Evolutionary conservation across 1,284 basidiomycete species (phyloP).

Genomic region (Ustilago trichophora): DNA sequence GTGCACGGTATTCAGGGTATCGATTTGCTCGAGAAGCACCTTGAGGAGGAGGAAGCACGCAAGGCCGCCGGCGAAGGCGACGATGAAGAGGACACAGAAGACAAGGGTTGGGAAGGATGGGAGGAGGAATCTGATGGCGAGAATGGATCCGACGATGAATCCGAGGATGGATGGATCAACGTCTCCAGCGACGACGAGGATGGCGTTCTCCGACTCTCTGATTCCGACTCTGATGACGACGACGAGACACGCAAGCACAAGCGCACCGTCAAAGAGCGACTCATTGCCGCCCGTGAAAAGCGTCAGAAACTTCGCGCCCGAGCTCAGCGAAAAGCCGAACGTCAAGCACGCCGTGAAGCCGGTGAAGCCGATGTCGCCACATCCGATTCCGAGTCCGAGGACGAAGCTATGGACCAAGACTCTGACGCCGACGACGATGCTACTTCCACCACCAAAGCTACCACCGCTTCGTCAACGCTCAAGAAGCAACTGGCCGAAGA

Average conservation of each 20-base stretch:
- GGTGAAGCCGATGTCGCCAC: conserved; percentile 55
- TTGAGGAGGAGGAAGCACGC: conserved; percentile 45
- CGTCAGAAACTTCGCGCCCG: conserved; percentile 53
- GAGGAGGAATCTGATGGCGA: conserved; percentile 81
- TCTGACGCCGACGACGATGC: conserved; percentile 24
- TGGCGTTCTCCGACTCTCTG: conserved; percentile 67
- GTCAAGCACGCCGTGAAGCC: conserved; percentile 62
- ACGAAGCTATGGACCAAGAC: conserved; percentile 60
- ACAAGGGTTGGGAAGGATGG: conserved; percentile 88
- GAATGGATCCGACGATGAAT: conserved; percentile 73
- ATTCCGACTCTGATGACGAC: conserved; percentile 88
- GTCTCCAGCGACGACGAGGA: conserved; percentile 79
- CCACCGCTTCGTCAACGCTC: background rate
- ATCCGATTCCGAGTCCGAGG: conserved; percentile 56
- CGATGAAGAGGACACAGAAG: conserved; percentile 69
- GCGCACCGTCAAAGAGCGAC: conserved; percentile 38
- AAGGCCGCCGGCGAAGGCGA: conserved; percentile 53
- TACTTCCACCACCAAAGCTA: conserved; percentile 4
- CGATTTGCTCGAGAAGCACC: conserved; percentile 63
- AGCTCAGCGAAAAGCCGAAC: conserved; percentile 51
- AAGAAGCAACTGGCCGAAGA: conserved; percentile 22
- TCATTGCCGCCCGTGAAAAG: conserved; percentile 42
- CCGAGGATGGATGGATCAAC: conserved; percentile 77
- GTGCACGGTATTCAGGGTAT: conserved; percentile 84
- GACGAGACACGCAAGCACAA: conserved; percentile 61